Evolutionary conservation across 805 yeast genomes (phyloP).

Genomic region (Starmerella geochares): DNA sequence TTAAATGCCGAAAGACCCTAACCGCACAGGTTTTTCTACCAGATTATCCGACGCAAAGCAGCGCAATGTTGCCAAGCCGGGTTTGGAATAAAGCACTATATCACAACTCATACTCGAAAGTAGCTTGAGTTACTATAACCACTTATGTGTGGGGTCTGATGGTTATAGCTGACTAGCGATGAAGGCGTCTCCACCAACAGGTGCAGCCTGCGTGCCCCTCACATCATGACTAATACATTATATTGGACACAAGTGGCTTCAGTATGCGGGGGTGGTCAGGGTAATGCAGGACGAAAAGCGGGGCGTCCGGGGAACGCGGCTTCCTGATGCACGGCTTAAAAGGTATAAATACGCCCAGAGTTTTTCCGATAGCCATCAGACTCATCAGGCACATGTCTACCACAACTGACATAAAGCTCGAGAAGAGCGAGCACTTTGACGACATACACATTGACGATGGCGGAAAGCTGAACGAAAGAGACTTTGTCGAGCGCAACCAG

Average conservation of each 20-base stretch:
- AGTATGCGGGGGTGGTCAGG: slow-evolving; percentile 9
- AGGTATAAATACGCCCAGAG: background rate
- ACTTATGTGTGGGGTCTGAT: too few species aligned
- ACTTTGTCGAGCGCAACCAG: slow-evolving; percentile 11
- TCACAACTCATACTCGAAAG: too few species aligned
- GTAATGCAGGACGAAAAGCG: background rate
- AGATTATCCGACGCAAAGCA: background rate
- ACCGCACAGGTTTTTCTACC: background rate
- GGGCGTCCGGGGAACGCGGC: slow-evolving; percentile 1
- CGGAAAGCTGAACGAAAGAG: slow-evolving; percentile 16
- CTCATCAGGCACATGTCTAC: background rate
- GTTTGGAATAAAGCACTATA: too few species aligned
- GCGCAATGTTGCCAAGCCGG: too few species aligned
- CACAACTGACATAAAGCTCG: slow-evolving; percentile 1
- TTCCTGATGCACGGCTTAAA: background rate
- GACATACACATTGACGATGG: slow-evolving; percentile 16
- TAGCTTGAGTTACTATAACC: too few species aligned
- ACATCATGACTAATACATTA: background rate
- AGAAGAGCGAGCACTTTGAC: background rate
- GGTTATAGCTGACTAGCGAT: too few species aligned
- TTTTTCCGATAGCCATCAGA: background rate
- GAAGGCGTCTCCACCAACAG: background rate
- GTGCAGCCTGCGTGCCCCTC: slow-evolving; percentile 3
- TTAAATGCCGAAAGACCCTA: background rate
- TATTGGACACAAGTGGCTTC: background rate